These are phyloP conservation scores for Cladosporium sp. DNA, from an alignment of 2,329 filamentous ascomycete species.

Conservation along the genomic window DNA sequence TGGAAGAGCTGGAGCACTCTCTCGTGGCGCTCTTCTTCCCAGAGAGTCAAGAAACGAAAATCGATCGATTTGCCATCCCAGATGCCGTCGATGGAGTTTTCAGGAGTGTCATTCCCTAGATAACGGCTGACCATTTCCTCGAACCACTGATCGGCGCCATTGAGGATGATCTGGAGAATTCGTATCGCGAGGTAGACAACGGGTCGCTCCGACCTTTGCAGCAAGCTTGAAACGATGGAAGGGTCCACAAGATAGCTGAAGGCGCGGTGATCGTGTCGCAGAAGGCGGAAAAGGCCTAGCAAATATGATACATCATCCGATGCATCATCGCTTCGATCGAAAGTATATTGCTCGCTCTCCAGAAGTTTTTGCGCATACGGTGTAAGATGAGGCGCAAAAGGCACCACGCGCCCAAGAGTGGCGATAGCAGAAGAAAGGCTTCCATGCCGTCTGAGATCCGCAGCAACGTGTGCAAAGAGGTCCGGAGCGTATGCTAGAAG, in stretches of 20 bases:
- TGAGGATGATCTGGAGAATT: constrained; percentile 73
- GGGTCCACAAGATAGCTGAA: constrained; percentile 65
- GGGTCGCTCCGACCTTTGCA: constrained; percentile 53
- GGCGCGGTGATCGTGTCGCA: constrained; percentile 67
- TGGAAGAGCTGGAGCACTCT: constrained; percentile 18
- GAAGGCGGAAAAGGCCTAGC: constrained; percentile 70
- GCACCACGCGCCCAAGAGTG: constrained; percentile 74
- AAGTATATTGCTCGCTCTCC: constrained; percentile 17
- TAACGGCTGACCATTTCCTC: constrained; percentile 67
- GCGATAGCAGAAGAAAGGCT: constrained; percentile 48
- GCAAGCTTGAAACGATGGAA: constrained; percentile 63
- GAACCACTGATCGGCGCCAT: constrained; percentile 73
- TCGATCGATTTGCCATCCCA: constrained; percentile 77
- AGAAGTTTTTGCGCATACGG: constrained; percentile 24
- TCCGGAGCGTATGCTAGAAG: constrained; percentile 72
- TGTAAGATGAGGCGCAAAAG: constrained; percentile 75
- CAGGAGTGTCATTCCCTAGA: constrained; percentile 47
- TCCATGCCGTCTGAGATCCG: constrained; percentile 35
- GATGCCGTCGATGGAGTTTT: constrained; percentile 59
- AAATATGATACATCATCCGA: constrained; percentile 38
- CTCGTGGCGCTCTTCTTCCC: constrained; percentile 57
- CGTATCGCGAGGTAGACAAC: constrained; percentile 79
- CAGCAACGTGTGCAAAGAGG: constrained; percentile 76
- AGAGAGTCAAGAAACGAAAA: constrained; percentile 67
- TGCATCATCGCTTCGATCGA: constrained; percentile 12